Base-by-base conservation (phyloP, 176 grass and related monocot species). In the Oryza officinalis region DNA sequence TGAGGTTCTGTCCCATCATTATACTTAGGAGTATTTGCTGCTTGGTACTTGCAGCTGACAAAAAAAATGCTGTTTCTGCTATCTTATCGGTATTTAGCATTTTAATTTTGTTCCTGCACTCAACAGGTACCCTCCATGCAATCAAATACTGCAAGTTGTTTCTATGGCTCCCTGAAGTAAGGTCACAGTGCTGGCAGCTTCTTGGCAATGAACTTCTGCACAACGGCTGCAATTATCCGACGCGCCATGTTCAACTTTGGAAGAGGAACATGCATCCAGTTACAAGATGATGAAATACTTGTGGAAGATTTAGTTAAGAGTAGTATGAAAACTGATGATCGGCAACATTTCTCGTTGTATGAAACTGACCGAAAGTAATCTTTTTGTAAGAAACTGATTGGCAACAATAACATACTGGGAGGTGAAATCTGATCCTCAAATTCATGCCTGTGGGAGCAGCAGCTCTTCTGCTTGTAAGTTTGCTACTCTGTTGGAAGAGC, bases 261-360 rank as follows among this genome's bases (percentile, higher is more conserved):
- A 13, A 13, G 41, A 52, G 41, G 14, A 61, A 20, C 26, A 80
- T 68, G 27, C 63, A 38, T 65, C 6, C 2, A 69, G 5, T 73
- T 15, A 12, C 44, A 72, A 22, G 4, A 61, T 28, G 13, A n/a
- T 31, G 17, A 20, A 57, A 37, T 14, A 9, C 38, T 4, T 18
- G 38, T 50, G n/a, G 50, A 84, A 69, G 14, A 67, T 66, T 49
- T 49, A 63, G 3, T 85, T 60, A 0, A 3, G 15, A 65, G 9
- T 73, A 59, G 4, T 46, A 67, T 67, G 20, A 45, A 10, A 30
- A 44, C 30, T 74, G 76, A 72, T 73, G 76, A 65, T 57, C 25
- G 37, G 10, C 61, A 72, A 27, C 27, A 70, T 32, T 37, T 20
- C 27, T 61, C n/a, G 2, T 25, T 61, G 57, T 61, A 61, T 25